Conservation (phyloP, 129 eudicot species). For the Flaveria robusta region DNA sequence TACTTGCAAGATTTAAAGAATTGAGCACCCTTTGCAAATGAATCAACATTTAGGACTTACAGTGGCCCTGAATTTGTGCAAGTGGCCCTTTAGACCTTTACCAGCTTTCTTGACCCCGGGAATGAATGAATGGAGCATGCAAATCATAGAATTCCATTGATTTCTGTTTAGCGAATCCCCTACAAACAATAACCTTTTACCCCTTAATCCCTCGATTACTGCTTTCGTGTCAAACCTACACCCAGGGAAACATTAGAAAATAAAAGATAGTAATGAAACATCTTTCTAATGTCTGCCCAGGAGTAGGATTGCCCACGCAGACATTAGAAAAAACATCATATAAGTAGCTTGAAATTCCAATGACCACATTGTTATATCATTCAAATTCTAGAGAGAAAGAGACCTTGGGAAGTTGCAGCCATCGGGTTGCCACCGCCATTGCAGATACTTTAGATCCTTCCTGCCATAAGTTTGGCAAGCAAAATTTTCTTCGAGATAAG, state of each 20-base stretch:
- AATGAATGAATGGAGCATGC: constrained; percentile 50
- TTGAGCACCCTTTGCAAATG: not conserved
- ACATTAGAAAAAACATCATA: constrained; percentile 34
- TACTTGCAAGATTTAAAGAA: not conserved
- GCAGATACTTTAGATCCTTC: constrained; percentile 44
- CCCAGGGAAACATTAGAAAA: not conserved
- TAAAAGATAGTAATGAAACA: not conserved
- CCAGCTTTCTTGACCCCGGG: constrained; percentile 37
- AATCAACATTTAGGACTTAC: constrained; percentile 30
- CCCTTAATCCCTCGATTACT: constrained; percentile 54
- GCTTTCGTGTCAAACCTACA: constrained; percentile 58
- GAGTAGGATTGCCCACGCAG: constrained; percentile 51
- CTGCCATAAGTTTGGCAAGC: constrained; percentile 63
- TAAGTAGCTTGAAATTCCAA: no score
- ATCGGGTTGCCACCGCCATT: constrained; percentile 76
- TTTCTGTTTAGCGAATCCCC: constrained; percentile 77
- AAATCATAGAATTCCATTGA: constrained; percentile 79
- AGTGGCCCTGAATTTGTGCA: constrained; percentile 45
- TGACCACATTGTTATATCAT: no score
- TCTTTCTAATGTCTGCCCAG: constrained; percentile 46
- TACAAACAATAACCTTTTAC: constrained; percentile 64
- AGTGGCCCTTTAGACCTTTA: constrained; percentile 43
- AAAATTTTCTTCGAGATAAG: constrained; percentile 48
- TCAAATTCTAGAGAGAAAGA: constrained; percentile 6
- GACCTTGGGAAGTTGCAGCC: constrained; percentile 60